Percentiles rank a stretch among this genome's conserved stretches.
These are phyloP conservation scores for Fusarium incarnatum DNA, from an alignment of 2,329 filamentous ascomycete genomes.

Conservation along the genomic window DNA sequence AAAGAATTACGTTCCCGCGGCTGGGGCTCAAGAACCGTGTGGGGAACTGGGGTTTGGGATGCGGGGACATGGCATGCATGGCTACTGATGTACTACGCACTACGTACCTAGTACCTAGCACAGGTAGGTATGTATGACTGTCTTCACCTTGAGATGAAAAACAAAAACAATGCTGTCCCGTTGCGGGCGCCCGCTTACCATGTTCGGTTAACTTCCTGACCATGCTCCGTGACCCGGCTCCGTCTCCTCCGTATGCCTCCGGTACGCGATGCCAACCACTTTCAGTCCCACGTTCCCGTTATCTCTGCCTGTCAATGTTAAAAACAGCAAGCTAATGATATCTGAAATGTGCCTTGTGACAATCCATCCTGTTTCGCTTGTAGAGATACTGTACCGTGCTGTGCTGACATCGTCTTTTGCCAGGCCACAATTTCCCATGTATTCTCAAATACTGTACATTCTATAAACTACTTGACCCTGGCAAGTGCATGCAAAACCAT, in stretches of 20 bases:
- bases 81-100: background rate
- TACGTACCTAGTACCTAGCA: no score
- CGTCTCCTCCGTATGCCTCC: conserved; percentile 38
- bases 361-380: conserved; percentile 25
- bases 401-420: background rate
- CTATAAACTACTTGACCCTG: conserved; percentile 17
- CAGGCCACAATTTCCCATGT: conserved; percentile 26
- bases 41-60: conserved; percentile 33
- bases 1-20: conserved; percentile 29
- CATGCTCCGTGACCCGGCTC: conserved; percentile 38
- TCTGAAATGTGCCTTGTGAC: background rate
- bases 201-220: conserved; percentile 46
- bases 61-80: conserved; percentile 12
- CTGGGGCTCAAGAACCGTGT: conserved; percentile 38
- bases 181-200: conserved; percentile 43
- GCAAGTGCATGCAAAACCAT: conserved; percentile 6
- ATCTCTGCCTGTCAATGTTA: background rate
- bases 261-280: conserved; percentile 25
- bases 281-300: background rate
- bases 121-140: background rate
- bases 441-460: conserved; percentile 8
- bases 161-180: background rate
- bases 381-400: background rate
- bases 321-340: conserved; percentile 11
- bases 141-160: background rate